A percentile compares a stretch with the other conserved stretches of the same genome.
These are phyloP conservation scores for Fraxinus pennsylvanica DNA, from an alignment of 257 asterid genomes.

Conservation along the genomic window DNA sequence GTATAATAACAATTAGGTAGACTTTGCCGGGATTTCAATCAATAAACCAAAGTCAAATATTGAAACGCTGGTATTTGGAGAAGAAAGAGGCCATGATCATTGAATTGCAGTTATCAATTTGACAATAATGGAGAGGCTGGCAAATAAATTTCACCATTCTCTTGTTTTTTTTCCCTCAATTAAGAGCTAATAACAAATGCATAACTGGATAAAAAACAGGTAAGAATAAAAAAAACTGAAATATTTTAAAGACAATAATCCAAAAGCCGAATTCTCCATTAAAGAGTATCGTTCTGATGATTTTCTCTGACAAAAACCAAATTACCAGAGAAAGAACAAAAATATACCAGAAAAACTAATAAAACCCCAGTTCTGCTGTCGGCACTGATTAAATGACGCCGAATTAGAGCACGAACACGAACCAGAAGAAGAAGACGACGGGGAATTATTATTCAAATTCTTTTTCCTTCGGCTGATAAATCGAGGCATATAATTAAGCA, in stretches of 20 bases:
- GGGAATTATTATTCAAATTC: constrained; percentile 20
- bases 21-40: not conserved
- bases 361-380: constrained; percentile 25
- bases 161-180: not conserved
- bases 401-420: constrained; percentile 26
- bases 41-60: not conserved
- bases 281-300: not conserved
- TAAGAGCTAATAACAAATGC: not conserved
- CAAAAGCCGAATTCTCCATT: not conserved
- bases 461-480: constrained; percentile 30
- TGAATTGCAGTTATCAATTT: not conserved
- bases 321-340: not conserved
- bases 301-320: not conserved
- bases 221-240: not conserved
- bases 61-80: not conserved
- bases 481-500: constrained; percentile 32
- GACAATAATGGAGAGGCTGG: not conserved
- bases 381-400: constrained; percentile 15
- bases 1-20: not conserved
- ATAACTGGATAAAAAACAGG: not conserved
- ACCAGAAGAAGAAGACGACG: constrained; percentile 26
- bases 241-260: not conserved
- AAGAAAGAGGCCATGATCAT: not conserved
- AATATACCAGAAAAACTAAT: constrained; percentile 34
- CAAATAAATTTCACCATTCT: not conserved